Evolutionary conservation across 2,329 filamentous ascomycete genomes (phyloP).

Genomic region (Colletotrichum sp.): DNA sequence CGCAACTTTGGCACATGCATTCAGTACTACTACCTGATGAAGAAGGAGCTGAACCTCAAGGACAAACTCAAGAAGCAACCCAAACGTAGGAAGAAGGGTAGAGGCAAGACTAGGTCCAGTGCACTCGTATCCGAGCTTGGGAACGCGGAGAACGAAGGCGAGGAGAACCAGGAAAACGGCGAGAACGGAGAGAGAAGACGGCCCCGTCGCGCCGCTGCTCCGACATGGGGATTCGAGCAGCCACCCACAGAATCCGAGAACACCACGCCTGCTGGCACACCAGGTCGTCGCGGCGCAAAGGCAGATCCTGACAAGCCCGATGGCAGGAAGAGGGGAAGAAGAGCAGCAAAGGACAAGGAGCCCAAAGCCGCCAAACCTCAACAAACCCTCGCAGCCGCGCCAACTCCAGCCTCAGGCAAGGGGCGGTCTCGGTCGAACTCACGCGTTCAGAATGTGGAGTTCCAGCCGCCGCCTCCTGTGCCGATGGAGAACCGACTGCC

Average conservation of each 20-base stretch:
- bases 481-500: conserved; percentile 46
- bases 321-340: conserved; percentile 44
- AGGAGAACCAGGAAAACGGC: conserved; percentile 59
- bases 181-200: conserved; percentile 66
- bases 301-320: conserved; percentile 47
- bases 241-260: conserved; percentile 64
- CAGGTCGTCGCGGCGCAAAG: conserved; percentile 56
- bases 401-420: conserved; percentile 44
- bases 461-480: conserved; percentile 37
- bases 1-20: conserved; percentile 82
- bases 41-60: conserved; percentile 76
- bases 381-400: conserved; percentile 48
- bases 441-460: conserved; percentile 50
- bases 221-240: conserved; percentile 73
- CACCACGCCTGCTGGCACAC: conserved; percentile 61
- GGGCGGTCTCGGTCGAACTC: conserved; percentile 61
- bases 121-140: conserved; percentile 71
- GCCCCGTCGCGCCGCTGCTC: conserved; percentile 70
- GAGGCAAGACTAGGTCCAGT: conserved; percentile 65
- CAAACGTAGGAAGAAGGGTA: conserved; percentile 52
- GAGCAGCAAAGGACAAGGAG: conserved; percentile 45
- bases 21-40: conserved; percentile 85
- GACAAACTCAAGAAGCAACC: conserved; percentile 73
- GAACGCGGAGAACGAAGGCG: conserved; percentile 61
- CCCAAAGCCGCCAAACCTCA: conserved; percentile 42